Base-by-base conservation (phyloP, 805 yeast species). In the Cyberlindnera petersonii region DNA sequence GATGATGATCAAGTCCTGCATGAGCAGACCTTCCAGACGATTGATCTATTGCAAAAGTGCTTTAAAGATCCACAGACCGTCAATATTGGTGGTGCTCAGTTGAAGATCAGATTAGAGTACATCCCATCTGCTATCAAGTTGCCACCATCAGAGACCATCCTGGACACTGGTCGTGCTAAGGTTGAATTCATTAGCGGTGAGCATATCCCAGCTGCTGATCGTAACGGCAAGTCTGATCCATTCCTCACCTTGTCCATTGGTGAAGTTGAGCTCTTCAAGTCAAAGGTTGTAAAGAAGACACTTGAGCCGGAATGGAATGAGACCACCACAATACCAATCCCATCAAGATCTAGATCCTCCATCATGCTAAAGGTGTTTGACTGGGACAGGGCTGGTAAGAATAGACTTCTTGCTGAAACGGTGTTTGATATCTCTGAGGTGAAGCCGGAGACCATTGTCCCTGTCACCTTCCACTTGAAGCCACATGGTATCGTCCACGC, bases 291-390 rank as follows among this genome's bases (percentile, higher is more conserved):
- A 43, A 81, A 82, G 62, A 83, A 77, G 56, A 76, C 85, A 0
- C 65, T 84, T 49, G 68, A 76, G 40, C 95, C 95, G 14, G 71
- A 69, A 9, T 88, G 93, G 89, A 80, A 86, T 56, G 93, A 86
- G 51, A 59, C 65, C 7, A 65, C 75, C 18, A 69, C 68, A 4
- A 60, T 86, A 48, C 79, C 84, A 4, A 59, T 84, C 42, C 69
- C 74, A 26, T 82, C 93, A 0, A 75, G 86, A 59, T 64, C 78
- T 2, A 72, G 83, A 55, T 65, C 74, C 19, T 51, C 63, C 14
- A 56, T 82, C 21, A 45, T 59, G 24, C 49, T 80, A 18, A 72
- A 71, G 31, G 76, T 80, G 14, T 74, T 63, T 52, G 93, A 85
- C 59, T 85, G 91, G 91, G 93, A 85, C 61, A 69, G 82, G 56